Evolutionary conservation across 2,329 filamentous ascomycete genomes (phyloP), one percentile per base, ranked within the genome.

Genomic region (Aaosphaeria arxii): DNA sequence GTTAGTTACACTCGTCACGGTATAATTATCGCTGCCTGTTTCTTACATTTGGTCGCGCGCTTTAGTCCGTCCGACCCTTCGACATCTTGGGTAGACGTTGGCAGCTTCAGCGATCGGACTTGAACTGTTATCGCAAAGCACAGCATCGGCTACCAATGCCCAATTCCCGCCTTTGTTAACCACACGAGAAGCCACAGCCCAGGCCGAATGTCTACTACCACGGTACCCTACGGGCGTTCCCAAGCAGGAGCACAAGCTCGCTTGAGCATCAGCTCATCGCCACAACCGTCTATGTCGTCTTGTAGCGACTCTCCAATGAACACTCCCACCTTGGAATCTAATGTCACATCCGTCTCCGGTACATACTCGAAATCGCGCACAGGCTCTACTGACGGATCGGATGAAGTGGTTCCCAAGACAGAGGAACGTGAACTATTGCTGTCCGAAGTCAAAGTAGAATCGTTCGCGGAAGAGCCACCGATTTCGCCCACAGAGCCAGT

Each of bases 391-490:
- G 50, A 55, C 43, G 51, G 51, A 32, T 63, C 60, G 30, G 59
- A 69, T 47, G 67, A 74, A 30, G 63, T 79, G 35, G 66, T 72
- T 7, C 78, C 78, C 24, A 82, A 83, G 67, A 66, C 81, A 39
- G 79, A 83, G 62, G 78, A 82, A 62, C 54, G 77, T 24, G 76
- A 77, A 45, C 70, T 77, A 29, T 69, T 69, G 5, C 48, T 73
- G 43, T 69, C 70, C 49, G 61, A 66, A 58, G 58, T 66, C 41
- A 72, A 71, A 45, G 53, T 69, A 42, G 64, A 67, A 40, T 56
- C 64, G 11, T 46, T 62, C 24, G 51, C 62, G 5, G 66, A 71
- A 42, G 63, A 58, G 9, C 54, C 62, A 36, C 61, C 64, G 32
- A 62, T 67, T 32, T 65, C 65, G 5, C 64, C 68, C 13, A 69